phyloP scores from a whole-genome alignment of 2,329 filamentous ascomycete species.

The Arthrinium puccinioides region DNA sequence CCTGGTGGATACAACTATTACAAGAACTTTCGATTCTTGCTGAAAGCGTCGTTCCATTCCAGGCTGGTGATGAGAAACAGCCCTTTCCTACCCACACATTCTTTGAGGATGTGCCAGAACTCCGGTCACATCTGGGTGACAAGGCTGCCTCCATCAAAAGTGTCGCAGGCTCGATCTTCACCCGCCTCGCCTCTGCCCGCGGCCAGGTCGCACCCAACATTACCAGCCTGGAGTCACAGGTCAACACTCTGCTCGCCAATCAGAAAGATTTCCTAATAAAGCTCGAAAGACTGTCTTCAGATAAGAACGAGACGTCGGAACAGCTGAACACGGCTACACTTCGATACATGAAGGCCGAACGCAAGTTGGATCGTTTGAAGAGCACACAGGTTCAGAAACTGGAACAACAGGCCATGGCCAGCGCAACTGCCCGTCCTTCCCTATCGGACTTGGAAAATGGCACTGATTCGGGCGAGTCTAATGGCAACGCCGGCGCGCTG shows the following conservation, averaged over 20 bases:
- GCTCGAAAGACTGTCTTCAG: slow-evolving; percentile 64
- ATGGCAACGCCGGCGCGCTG: slow-evolving; percentile 55
- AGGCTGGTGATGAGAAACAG: slow-evolving; percentile 30
- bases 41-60: slow-evolving; percentile 18
- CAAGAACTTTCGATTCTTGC: not conserved
- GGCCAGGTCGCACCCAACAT: slow-evolving; percentile 59
- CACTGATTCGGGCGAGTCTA: slow-evolving; percentile 50
- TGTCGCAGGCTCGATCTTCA: slow-evolving; percentile 64
- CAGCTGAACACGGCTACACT: slow-evolving; percentile 83
- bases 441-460: slow-evolving; percentile 32
- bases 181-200: slow-evolving; percentile 41
- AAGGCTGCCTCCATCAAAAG: slow-evolving; percentile 71
- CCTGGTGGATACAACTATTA: slow-evolving; percentile 88
- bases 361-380: slow-evolving; percentile 83
- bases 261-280: slow-evolving; percentile 78
- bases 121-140: slow-evolving; percentile 72
- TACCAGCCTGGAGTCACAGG: slow-evolving; percentile 63
- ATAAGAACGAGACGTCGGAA: slow-evolving; percentile 80
- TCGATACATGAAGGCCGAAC: slow-evolving; percentile 91
- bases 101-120: slow-evolving; percentile 61
- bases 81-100: slow-evolving; percentile 51
- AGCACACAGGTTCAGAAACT: slow-evolving; percentile 87
- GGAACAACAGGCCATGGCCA: slow-evolving; percentile 79
- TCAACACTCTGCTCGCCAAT: slow-evolving; percentile 67
- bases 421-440: slow-evolving; percentile 42